Evolutionary conservation across 768 basidiomycete genomes (phyloP), one percentile per base, ranked within the genome.

Genomic region (Grammothele lineata): DNA sequence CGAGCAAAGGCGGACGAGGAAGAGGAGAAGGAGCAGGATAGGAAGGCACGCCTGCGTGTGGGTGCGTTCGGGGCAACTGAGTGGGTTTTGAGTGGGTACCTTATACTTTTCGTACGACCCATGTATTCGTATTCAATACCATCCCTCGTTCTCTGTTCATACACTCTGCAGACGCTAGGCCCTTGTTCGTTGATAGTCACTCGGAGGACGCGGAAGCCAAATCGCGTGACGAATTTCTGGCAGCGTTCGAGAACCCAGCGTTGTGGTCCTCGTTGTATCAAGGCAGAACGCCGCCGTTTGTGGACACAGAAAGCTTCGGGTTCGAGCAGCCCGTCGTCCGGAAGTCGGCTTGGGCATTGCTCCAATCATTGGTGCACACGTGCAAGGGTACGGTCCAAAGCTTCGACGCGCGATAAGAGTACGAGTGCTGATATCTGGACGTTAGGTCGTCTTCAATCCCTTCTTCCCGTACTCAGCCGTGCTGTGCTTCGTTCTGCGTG

Each of bases 1-100:
- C 65, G 76, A 15, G 57, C 66, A n/a, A 79, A 75, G 53, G 57
- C 63, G 1, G 85, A 86, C 18, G 78, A 78, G 19, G 71, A 75
- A 2, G 85, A 87, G 43, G 90, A 92, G 64, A 76, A 65, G 36
- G 82, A 84, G 42, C 59, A 64, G n/a, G 90, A 92, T 57, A 67
- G 85, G 37, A 75, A 72, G 38, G 88, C 85, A 7, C 72, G 90
- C 41, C 53, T 92, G 40, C 72, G 90, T 17, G 74, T 86, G 11
- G 77, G 80, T 24, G 85, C 79, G 3, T 69, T 92, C 15, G 85
- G 85, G 11, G 78, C 77, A 6, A 53, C 87, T 10, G 70, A 70
- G 50, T 87, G 81, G 77, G 59, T 85, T 3, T 41, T 87, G 43
- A 77, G 84, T 87, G 62, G 40, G 77, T 69, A 18, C 15, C 35